Percentiles rank a stretch among this genome's conserved stretches.
Conservation (phyloP, 1,139 yeast species). For the Scheffersomyces cryptocercus region DNA sequence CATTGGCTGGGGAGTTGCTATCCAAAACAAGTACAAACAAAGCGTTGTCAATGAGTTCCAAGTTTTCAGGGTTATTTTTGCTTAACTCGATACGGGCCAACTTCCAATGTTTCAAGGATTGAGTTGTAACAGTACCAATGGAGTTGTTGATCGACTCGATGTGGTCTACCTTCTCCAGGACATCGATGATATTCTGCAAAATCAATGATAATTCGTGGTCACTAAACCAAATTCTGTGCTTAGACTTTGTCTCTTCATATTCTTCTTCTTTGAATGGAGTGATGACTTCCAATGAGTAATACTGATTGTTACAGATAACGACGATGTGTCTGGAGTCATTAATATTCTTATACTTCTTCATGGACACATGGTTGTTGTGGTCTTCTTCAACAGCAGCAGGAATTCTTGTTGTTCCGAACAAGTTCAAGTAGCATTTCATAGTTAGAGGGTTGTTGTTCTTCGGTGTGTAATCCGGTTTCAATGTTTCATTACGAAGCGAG, state of each 20-base stretch:
- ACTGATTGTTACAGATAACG: constrained; percentile 62
- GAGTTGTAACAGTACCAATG: constrained; percentile 71
- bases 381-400: constrained; percentile 31
- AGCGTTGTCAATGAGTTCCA: constrained; percentile 59
- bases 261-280: constrained; percentile 35
- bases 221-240: constrained; percentile 45
- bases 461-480: constrained; percentile 60
- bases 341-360: constrained; percentile 26
- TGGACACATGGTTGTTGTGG: constrained; percentile 24
- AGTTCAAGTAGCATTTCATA: constrained; percentile 64
- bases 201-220: constrained; percentile 57
- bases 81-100: constrained; percentile 54
- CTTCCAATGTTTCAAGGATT: constrained; percentile 63
- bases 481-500: constrained; percentile 52
- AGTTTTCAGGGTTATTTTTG: constrained; percentile 41
- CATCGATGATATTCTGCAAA: constrained; percentile 50
- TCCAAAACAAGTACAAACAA: constrained; percentile 70
- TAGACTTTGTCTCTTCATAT: constrained; percentile 19
- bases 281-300: constrained; percentile 60
- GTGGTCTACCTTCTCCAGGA: constrained; percentile 37
- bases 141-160: constrained; percentile 53
- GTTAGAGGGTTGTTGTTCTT: constrained; percentile 53
- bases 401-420: constrained; percentile 68
- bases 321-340: constrained; percentile 51
- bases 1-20: constrained; percentile 51